Conservation (phyloP, 2,329 filamentous ascomycete species). For the Camillea tinctor region DNA sequence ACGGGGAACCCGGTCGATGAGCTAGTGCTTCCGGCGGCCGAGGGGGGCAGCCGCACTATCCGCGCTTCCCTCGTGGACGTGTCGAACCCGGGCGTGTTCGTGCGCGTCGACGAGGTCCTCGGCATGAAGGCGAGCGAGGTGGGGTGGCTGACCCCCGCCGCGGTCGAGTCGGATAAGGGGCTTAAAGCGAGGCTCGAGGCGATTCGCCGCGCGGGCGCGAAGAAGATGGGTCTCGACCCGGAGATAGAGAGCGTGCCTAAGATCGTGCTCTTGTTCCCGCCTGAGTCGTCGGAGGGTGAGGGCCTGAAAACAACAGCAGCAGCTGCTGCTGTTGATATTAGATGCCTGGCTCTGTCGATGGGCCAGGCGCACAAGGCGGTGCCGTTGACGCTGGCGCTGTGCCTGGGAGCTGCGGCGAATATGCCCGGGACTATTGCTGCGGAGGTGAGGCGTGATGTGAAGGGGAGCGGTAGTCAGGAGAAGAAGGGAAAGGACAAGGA, state of each 20-base stretch:
- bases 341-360: slow-evolving; percentile 47
- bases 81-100: slow-evolving; percentile 43
- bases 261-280: slow-evolving; percentile 43
- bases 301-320: background rate
- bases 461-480: background rate
- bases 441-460: slow-evolving; percentile 19
- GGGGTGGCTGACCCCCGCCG: slow-evolving; percentile 20
- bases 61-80: slow-evolving; percentile 41
- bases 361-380: slow-evolving; percentile 44
- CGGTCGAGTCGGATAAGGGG: slow-evolving; percentile 31
- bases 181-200: slow-evolving; percentile 35
- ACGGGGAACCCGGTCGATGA: slow-evolving; percentile 37
- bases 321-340: slow-evolving; percentile 35
- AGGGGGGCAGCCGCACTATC: slow-evolving; percentile 28
- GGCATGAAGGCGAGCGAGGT: slow-evolving; percentile 16
- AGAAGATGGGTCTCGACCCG: slow-evolving; percentile 40
- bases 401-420: slow-evolving; percentile 39
- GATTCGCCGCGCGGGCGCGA: slow-evolving; percentile 38
- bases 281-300: slow-evolving; percentile 9
- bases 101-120: slow-evolving; percentile 32
- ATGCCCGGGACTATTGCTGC: slow-evolving; percentile 42
- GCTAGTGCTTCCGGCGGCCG: slow-evolving; percentile 29
- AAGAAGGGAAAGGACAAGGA: too few species aligned
- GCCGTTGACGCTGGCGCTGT: slow-evolving; percentile 41
- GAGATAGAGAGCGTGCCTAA: slow-evolving; percentile 41